Conservation (phyloP, 345 rosid genomes). For the Durio zibethinus region DNA sequence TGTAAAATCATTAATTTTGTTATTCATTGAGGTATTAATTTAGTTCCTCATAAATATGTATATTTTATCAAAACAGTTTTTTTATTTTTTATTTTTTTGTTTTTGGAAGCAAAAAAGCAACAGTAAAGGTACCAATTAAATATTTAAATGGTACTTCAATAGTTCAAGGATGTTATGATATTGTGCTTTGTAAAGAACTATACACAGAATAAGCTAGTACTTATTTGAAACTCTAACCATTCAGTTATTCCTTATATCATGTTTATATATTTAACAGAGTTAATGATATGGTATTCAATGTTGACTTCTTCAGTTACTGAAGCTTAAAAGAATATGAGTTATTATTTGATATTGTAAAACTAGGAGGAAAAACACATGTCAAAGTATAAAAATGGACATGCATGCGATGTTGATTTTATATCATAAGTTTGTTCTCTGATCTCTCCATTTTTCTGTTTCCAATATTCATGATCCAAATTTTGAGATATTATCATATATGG, state of each 20-base stretch:
- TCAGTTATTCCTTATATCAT: not conserved
- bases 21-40: not conserved
- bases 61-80: not conserved
- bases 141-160: not conserved
- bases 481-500: constrained; percentile 12
- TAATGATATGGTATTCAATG: not conserved
- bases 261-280: not conserved
- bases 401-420: not conserved
- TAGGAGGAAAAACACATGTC: not conserved
- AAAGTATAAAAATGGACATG: constrained; percentile 2
- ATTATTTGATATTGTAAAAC: not conserved
- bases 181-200: not conserved
- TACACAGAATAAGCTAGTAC: not conserved
- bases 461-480: not conserved
- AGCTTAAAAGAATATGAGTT: not conserved
- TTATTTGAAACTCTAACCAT: not conserved
- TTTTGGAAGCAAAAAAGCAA: not conserved
- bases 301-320: not conserved
- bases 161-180: not conserved
- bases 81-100: not conserved
- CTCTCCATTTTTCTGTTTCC: not conserved
- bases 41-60: not conserved
- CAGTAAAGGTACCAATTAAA: not conserved
- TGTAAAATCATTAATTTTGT: not conserved
- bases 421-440: not conserved